Conservation (phyloP, 164 flowering plant genomes). For the Taxillus chinensis region DNA sequence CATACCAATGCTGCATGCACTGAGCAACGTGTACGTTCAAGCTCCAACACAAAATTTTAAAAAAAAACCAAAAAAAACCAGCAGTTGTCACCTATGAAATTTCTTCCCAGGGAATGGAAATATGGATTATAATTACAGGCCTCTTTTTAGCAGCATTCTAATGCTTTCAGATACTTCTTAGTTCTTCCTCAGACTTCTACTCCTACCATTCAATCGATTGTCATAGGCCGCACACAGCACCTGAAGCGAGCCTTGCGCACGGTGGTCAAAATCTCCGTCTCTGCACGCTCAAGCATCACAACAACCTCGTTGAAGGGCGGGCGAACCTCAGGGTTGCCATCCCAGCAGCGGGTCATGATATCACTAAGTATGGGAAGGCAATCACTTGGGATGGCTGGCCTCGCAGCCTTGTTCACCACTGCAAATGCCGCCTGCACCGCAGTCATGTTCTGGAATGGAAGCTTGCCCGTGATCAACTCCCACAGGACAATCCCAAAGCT, state of each 20-base stretch:
- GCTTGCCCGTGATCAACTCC: slow-evolving; percentile 82
- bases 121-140: no score
- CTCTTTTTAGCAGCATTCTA: no score
- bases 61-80: no score
- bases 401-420: slow-evolving; percentile 74
- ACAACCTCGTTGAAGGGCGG: slow-evolving; percentile 76
- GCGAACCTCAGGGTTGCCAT: slow-evolving; percentile 72
- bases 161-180: neutral
- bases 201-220: slow-evolving; percentile 35
- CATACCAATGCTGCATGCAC: no score
- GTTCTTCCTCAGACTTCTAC: neutral
- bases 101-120: no score
- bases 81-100: no score
- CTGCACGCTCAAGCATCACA: slow-evolving; percentile 75
- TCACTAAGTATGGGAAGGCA: slow-evolving; percentile 72
- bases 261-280: slow-evolving; percentile 65
- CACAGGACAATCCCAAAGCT: slow-evolving; percentile 93
- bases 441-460: slow-evolving; percentile 88
- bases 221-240: slow-evolving; percentile 78
- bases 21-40: no score
- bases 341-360: slow-evolving; percentile 94
- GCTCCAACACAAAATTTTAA: no score
- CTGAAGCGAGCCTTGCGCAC: slow-evolving; percentile 87
- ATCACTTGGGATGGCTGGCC: slow-evolving; percentile 63
- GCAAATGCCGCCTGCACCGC: slow-evolving; percentile 97